Conservation (phyloP, 208 protist species). For the Crithidia acanthocephali region DNA sequence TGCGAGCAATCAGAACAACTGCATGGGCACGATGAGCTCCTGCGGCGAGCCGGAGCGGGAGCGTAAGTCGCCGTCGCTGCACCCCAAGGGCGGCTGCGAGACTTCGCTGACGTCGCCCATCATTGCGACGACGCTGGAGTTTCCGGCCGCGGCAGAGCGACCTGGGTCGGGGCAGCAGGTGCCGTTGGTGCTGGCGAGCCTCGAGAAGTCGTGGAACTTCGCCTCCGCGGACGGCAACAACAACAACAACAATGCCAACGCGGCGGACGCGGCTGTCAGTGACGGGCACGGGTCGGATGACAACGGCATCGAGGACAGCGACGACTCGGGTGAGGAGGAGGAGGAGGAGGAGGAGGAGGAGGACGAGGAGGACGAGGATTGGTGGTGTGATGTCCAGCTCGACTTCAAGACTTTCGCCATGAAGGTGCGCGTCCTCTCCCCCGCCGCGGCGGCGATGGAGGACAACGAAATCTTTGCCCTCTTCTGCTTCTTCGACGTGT, state of each 20-base stretch:
- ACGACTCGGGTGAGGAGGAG: slow-evolving; percentile 1
- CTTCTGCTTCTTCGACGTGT: slow-evolving; percentile 75
- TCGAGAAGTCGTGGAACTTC: slow-evolving; percentile 9
- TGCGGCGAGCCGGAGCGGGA: neutral
- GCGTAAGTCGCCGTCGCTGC: neutral
- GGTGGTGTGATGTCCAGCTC: slow-evolving; percentile 48
- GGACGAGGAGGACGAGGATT: slow-evolving; percentile 16
- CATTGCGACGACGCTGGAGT: neutral
- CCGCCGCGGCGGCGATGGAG: slow-evolving; percentile 62
- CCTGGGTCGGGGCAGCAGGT: neutral
- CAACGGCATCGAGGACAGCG: slow-evolving; percentile 1
- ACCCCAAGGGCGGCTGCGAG: neutral
- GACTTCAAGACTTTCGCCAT: slow-evolving; percentile 74
- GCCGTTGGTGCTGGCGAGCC: neutral
- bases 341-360: slow-evolving; percentile 10
- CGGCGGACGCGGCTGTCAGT: too few relatives aligned
- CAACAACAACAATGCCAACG: neutral
- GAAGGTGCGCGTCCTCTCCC: slow-evolving; percentile 60
- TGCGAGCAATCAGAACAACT: neutral
- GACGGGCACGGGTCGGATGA: neutral
- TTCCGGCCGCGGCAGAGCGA: neutral
- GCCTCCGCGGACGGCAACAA: neutral
- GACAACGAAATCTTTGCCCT: slow-evolving; percentile 77
- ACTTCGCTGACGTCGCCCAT: neutral
- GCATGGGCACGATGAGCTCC: neutral